Evolutionary conservation across 2,329 filamentous ascomycete genomes (phyloP).

Genomic region (Hypoxylon sp.): DNA sequence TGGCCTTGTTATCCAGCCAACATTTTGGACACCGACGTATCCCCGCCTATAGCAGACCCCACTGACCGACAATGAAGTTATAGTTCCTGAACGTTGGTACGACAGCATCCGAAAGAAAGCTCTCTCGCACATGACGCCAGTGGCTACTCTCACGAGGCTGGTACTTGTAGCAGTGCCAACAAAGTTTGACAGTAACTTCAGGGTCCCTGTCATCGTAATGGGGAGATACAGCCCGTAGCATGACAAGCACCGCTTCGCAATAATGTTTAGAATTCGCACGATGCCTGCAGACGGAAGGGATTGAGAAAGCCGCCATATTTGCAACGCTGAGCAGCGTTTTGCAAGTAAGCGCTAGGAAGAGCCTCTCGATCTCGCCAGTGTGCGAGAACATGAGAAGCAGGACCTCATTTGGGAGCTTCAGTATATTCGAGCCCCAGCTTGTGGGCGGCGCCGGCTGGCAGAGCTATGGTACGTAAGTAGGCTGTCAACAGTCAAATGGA

Average conservation of each 20-base stretch:
- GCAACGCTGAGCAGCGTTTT: not conserved
- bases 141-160: not conserved
- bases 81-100: too few species aligned
- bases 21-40: too few species aligned
- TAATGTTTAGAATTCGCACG: not conserved
- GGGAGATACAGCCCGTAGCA: not conserved
- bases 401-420: constrained; percentile 4
- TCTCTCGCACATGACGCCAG: not conserved
- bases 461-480: not conserved
- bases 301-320: not conserved
- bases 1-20: too few species aligned
- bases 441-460: not conserved
- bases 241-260: not conserved
- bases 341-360: constrained; percentile 4
- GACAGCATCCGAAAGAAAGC: not conserved
- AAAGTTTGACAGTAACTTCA: not conserved
- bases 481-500: not conserved
- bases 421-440: not conserved
- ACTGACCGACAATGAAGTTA: too few species aligned
- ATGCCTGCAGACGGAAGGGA: not conserved
- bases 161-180: constrained; percentile 8
- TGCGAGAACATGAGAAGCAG: not conserved
- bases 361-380: not conserved
- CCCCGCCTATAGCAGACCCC: too few species aligned
- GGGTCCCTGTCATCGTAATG: not conserved